Evolutionary conservation across 1,284 basidiomycete genomes (phyloP).

Genomic region (Retiboletus flavoniger): DNA sequence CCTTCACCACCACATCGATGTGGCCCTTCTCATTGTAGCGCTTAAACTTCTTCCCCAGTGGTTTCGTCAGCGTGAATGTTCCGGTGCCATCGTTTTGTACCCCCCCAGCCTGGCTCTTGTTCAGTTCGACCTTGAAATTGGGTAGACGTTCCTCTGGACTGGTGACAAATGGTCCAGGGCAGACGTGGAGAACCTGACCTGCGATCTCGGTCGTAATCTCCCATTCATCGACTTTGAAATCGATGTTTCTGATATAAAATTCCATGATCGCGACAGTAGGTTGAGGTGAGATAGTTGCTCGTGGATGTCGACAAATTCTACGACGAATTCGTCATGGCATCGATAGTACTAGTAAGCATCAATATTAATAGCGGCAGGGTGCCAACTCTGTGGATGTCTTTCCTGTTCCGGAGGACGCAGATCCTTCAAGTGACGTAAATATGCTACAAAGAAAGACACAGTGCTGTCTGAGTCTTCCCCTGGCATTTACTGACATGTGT

Average conservation of each 20-base stretch:
- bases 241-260: conserved; percentile 48
- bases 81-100: conserved; percentile 61
- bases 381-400: not conserved
- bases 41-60: conserved; percentile 48
- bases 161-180: conserved; percentile 38
- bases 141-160: conserved; percentile 38
- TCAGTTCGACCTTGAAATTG: conserved; percentile 59
- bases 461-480: not conserved
- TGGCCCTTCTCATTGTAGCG: conserved; percentile 40
- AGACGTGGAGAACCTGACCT: conserved; percentile 48
- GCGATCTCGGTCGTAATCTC: conserved; percentile 57
- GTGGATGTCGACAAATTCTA: not conserved
- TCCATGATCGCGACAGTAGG: conserved; percentile 41
- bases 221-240: conserved; percentile 49
- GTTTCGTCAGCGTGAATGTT: conserved; percentile 42
- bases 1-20: conserved; percentile 40
- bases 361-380: not conserved
- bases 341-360: conserved; percentile 14
- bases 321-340: not conserved
- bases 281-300: not conserved
- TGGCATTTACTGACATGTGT: conserved; percentile 12
- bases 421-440: conserved; percentile 7
- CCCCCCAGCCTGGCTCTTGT: conserved; percentile 46
- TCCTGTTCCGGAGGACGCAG: conserved; percentile 12
- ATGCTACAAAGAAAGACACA: not conserved